Conservation (phyloP, 768 basidiomycete species). For the Gelatoporia subvermispora region DNA sequence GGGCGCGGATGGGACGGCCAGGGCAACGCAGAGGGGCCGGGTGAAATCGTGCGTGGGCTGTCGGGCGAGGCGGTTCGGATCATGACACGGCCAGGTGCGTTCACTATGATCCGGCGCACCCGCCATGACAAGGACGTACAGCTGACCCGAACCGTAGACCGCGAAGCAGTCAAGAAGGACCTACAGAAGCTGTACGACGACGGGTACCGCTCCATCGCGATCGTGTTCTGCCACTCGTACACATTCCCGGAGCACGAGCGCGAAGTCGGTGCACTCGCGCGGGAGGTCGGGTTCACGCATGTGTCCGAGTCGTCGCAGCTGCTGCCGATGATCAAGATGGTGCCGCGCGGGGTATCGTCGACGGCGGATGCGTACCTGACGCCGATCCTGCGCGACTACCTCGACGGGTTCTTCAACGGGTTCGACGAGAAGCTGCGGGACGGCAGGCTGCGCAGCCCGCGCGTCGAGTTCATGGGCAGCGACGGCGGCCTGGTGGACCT, state of each 20-base stretch:
- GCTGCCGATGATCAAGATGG: conserved; percentile 95
- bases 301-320: conserved; percentile 84
- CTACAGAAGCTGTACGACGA: conserved; percentile 67
- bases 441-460: conserved; percentile 50
- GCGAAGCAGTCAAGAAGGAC: conserved; percentile 47
- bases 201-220: conserved; percentile 87
- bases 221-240: conserved; percentile 89
- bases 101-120: no score
- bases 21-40: conserved; percentile 71
- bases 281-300: conserved; percentile 80
- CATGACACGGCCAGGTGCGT: conserved; percentile 62
- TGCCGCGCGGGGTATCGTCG: conserved; percentile 86
- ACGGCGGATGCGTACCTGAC: conserved; percentile 96
- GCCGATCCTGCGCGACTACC: conserved; percentile 76
- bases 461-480: conserved; percentile 95
- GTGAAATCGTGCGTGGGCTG: conserved; percentile 74
- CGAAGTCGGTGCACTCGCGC: conserved; percentile 65
- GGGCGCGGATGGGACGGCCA: conserved; percentile 74
- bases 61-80: conserved; percentile 90
- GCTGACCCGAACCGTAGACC: conserved; percentile 35
- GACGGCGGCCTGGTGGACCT: conserved; percentile 84
- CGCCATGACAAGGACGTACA: neutral
- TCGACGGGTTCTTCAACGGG: conserved; percentile 87
- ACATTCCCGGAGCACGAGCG: conserved; percentile 86
- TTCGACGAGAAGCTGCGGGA: conserved; percentile 75